Conservation (phyloP, 169 alveolate species). For the Plasmodium ovale region DNA sequence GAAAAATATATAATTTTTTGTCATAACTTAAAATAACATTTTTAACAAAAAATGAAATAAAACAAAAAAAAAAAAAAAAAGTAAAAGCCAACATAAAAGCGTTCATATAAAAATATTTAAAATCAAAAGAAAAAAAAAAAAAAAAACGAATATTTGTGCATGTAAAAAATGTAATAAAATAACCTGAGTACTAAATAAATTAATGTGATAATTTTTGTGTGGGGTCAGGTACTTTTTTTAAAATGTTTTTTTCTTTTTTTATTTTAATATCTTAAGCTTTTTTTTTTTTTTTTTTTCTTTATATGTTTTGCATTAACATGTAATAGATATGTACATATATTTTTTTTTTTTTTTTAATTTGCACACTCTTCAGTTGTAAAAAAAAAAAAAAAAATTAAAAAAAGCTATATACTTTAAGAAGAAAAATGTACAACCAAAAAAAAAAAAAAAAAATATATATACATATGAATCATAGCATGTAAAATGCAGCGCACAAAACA, state of each 20-base stretch:
- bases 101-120: constrained; percentile 4
- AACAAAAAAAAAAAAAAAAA: too few species aligned
- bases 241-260: too few species aligned
- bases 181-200: constrained; percentile 10
- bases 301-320: not conserved
- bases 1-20: constrained; percentile 3
- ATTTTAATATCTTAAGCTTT: not conserved
- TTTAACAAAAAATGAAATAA: constrained; percentile 18
- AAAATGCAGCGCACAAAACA: too few species aligned
- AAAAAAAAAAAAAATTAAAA: constrained; percentile 23
- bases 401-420: constrained; percentile 27
- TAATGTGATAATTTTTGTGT: constrained; percentile 13
- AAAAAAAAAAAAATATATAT: constrained; percentile 31
- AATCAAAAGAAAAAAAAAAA: constrained; percentile 26
- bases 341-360: not conserved
- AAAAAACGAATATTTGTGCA: constrained; percentile 18
- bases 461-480: constrained; percentile 32
- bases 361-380: not conserved
- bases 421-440: constrained; percentile 7
- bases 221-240: constrained; percentile 31
- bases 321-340: too few species aligned
- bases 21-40: constrained; percentile 36
- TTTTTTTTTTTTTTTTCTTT: constrained; percentile 13
- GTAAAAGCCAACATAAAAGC: constrained; percentile 15
- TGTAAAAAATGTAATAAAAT: constrained; percentile 14